These are phyloP conservation scores for Setomelanomma holmii DNA, from an alignment of 2,329 filamentous ascomycete genomes.

Conservation along the genomic window DNA sequence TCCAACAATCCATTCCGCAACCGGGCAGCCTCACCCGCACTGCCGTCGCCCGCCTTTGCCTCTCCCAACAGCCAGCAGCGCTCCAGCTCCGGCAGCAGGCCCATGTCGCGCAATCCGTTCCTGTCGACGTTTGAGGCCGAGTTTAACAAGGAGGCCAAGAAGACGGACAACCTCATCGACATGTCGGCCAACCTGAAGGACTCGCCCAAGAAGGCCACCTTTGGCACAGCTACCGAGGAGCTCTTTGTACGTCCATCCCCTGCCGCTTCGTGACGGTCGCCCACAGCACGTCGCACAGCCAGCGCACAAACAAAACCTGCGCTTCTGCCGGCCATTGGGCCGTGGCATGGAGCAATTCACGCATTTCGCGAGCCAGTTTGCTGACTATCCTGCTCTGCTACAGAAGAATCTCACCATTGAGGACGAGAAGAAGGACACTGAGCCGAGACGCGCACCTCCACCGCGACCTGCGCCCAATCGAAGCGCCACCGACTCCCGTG, in stretches of 20 bases:
- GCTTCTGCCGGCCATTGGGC: background rate
- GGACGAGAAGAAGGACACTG: conserved; percentile 59
- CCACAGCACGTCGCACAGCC: conserved; percentile 25
- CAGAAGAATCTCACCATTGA: conserved; percentile 74
- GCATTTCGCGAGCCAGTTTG: conserved; percentile 48
- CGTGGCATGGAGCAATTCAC: conserved; percentile 50
- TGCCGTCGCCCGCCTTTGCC: conserved; percentile 44
- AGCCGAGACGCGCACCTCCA: conserved; percentile 8
- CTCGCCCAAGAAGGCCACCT: conserved; percentile 56
- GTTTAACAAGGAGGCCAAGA: conserved; percentile 46
- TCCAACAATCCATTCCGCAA: conserved; percentile 85
- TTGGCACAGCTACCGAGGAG: conserved; percentile 66
- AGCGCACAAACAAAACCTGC: conserved; percentile 9
- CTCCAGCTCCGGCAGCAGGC: conserved; percentile 65
- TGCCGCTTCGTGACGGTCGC: conserved; percentile 20
- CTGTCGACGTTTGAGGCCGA: conserved; percentile 64
- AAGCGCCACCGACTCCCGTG: conserved; percentile 55
- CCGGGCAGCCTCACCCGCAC: conserved; percentile 66
- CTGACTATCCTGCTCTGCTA: conserved; percentile 50
- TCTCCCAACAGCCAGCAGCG: conserved; percentile 52
- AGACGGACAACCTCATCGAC: conserved; percentile 42
- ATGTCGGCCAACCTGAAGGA: conserved; percentile 47
- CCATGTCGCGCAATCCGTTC: conserved; percentile 77
- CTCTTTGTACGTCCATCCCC: conserved; percentile 72
- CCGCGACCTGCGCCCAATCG: conserved; percentile 52